These are phyloP conservation scores for Whalleya microplaca DNA, from an alignment of 2,329 filamentous ascomycete genomes.

Conservation along the genomic window DNA sequence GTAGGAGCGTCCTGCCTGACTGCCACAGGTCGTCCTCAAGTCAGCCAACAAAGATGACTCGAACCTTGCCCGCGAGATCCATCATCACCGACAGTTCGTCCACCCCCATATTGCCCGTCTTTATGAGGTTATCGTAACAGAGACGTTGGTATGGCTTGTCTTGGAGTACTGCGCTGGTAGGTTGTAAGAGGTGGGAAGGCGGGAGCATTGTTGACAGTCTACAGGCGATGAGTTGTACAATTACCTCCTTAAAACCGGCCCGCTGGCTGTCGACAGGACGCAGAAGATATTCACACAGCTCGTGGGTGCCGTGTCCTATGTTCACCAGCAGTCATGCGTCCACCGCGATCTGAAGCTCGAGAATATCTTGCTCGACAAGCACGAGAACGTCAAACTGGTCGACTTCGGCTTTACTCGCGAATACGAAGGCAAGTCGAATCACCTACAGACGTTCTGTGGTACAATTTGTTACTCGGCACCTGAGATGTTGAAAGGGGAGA, in stretches of 20 bases:
- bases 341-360: constrained; percentile 97
- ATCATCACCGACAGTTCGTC: constrained; percentile 96
- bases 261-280: constrained; percentile 81
- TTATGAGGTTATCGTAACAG: constrained; percentile 98
- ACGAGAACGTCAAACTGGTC: constrained; percentile 96
- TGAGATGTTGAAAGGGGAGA: constrained; percentile 98
- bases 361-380: constrained; percentile 93
- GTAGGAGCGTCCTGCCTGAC: constrained; percentile 16
- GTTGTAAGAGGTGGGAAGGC: constrained; percentile 17
- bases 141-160: constrained; percentile 92
- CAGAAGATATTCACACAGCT: constrained; percentile 96
- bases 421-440: constrained; percentile 93
- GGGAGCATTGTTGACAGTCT: constrained; percentile 32
- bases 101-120: constrained; percentile 96
- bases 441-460: constrained; percentile 95
- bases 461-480: constrained; percentile 97
- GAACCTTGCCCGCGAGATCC: constrained; percentile 95
- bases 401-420: constrained; percentile 98
- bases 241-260: constrained; percentile 85
- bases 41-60: constrained; percentile 95
- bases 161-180: constrained; percentile 93
- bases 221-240: constrained; percentile 96
- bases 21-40: constrained; percentile 86
- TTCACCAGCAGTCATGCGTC: constrained; percentile 93
- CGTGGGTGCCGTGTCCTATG: constrained; percentile 91